Evolutionary conservation across 208 protist species (phyloP), one percentile per base, ranked within the genome.

Genomic region (Phytomonas serpens): DNA sequence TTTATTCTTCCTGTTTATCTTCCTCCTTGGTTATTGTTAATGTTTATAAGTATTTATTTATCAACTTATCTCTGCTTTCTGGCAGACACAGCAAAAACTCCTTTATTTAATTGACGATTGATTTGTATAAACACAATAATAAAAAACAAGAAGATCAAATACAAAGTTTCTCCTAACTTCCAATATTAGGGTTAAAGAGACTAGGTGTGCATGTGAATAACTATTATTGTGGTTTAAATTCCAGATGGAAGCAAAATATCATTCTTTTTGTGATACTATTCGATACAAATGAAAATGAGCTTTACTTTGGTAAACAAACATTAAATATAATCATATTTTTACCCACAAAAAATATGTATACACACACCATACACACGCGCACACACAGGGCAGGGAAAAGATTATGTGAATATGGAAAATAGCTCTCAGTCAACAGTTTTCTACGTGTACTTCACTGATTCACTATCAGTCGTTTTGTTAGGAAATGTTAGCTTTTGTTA

Each of bases 381-480:
- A 3, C 40, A 51, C 2, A 19, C 40, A 51, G 16, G 40, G 16
- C 2, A 23, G 40, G 9, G 16, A 14, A 19, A 19, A 51, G n/a
- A n/a, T n/a, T n/a, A n/a, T n/a, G n/a, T n/a, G 11, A 4, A 42
- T 11, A 42, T 42, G 11, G 11, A 11, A 42, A 42, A 3, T 2
- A 51, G 40, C 40, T 51, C 40, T 51, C 40, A 51, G 40, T 51
- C 40, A 51, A 51, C 40, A 19, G 40, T 51, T 14, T 51, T 51
- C 40, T 51, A 51, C 4, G 40, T 11, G 40, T 51, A 3, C 13
- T 51, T 75, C 78, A 74, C 68, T n/a, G 57, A 6, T 68, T 63
- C n/a, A 63, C 2, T 23, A 30, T 79, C 79, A 83, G 79, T 62
- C 75, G 76, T 77, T 77, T 83, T 79, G 79, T 83, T 82, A 82